Base-by-base conservation (phyloP, 2,329 filamentous ascomycete genomes). In the Trichophyton equinum region DNA sequence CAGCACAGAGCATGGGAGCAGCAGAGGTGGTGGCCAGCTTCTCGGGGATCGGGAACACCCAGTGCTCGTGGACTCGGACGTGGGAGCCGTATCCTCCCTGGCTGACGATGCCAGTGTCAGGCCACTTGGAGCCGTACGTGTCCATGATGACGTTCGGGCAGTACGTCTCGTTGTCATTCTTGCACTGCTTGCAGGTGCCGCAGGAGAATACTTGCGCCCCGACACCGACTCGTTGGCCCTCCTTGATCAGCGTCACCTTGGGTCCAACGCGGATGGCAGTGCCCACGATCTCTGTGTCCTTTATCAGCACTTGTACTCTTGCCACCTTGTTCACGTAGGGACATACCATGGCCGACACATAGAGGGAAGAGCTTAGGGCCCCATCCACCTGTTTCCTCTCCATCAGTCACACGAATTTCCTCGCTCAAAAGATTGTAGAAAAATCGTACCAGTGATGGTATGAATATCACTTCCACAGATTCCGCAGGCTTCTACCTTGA, bases 1-100 rank as follows among this genome's bases (percentile, higher is more conserved):
- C 90, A 46, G 88, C 90, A 74, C 90, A 95, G 66, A 94, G 81
- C 87, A 91, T 90, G 8, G 87, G 88, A 1, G 88, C 89, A 0
- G 85, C 88, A 58, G 85, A 74, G 25, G 72, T 71, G 62, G 73
- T 77, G 64, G 78, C 72, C 53, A 95, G 80, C 59, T 79, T 82
- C 36, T 91, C 88, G 40, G 89, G 90, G 65, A 95, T 91, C 1
- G 68, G 69, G 74, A 84, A 84, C 18, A 79, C 79, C 69, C 82
- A 91, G 77, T 91, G 87, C 74, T 91, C 86, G 74, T 92, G 87
- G 0, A 85, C 83, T 65, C 87, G 81, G 20, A 89, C 80, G 70
- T 89, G 83, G 59, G 80, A 83, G 3, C 82, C 77, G 72, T 86
- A 87, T n/a, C 84, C 84, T 15, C 58, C 58, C 58, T 59, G 83